Evolutionary conservation across 805 yeast species (phyloP).

Genomic region (Candida pseudofarinosa): DNA sequence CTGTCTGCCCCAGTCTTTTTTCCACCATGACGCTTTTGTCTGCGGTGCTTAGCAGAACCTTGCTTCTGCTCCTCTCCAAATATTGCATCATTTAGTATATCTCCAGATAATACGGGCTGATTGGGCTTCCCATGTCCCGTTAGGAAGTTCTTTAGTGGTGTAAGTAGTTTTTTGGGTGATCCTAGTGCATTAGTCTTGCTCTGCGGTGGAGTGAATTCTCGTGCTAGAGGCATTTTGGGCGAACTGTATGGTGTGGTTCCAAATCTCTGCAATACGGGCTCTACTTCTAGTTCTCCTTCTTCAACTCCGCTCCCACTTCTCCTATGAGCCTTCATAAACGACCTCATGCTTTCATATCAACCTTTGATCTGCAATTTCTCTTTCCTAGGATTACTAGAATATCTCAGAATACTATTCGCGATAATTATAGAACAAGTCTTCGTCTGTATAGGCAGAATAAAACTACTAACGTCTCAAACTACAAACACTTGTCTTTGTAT

Average conservation of each 20-base stretch:
- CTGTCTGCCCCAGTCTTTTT: background rate
- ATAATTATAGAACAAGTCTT: background rate
- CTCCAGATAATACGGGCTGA: constrained; percentile 3
- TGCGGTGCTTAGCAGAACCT: background rate
- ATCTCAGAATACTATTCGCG: background rate
- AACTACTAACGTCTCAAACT: background rate
- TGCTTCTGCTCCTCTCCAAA: constrained; percentile 2
- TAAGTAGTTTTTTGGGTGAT: constrained; percentile 35
- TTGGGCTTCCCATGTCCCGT: constrained; percentile 12
- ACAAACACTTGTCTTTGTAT: background rate
- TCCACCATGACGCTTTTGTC: constrained; percentile 3
- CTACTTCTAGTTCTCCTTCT: constrained; percentile 2
- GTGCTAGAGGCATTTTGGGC: constrained; percentile 14
- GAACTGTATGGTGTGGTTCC: constrained; percentile 17
- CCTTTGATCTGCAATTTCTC: background rate
- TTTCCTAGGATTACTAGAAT: background rate
- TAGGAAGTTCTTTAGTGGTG: constrained; percentile 32
- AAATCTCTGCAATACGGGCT: constrained; percentile 2
- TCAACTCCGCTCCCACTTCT: constrained; percentile 14
- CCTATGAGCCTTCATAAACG: constrained; percentile 26
- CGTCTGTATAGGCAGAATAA: background rate
- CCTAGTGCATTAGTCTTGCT: constrained; percentile 7
- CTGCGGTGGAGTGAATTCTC: constrained; percentile 18
- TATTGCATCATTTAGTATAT: constrained; percentile 7
- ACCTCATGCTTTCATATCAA: constrained; percentile 16